Percentiles rank a stretch among this genome's conserved stretches.
Conservation (phyloP, 2,329 filamentous ascomycete genomes). For the Pyricularia sp. region DNA sequence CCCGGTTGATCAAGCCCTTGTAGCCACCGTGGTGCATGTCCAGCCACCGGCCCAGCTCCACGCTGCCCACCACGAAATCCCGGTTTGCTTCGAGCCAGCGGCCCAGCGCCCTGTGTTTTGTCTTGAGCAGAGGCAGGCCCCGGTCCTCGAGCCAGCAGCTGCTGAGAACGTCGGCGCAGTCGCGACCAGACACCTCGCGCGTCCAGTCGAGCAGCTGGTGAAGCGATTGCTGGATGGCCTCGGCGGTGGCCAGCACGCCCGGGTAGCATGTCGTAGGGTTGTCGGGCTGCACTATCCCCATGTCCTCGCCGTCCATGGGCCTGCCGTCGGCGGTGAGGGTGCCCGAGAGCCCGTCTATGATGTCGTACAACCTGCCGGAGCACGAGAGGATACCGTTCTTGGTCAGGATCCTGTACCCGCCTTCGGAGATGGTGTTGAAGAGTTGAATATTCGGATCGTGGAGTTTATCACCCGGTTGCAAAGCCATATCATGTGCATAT, state of each 20-base stretch:
- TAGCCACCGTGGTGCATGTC: background rate
- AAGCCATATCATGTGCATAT: background rate
- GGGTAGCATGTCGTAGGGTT: background rate
- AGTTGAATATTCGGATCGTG: background rate
- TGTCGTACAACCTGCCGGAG: background rate
- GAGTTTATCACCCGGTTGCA: background rate
- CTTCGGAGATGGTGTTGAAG: background rate
- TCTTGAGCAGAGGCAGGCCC: background rate
- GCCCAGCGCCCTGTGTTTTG: background rate
- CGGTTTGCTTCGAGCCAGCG: background rate
- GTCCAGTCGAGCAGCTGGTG: background rate
- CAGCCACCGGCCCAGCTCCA: background rate
- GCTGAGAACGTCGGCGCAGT: slow-evolving; percentile 1
- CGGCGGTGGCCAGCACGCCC: background rate
- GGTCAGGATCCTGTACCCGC: background rate
- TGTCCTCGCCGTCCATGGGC: background rate
- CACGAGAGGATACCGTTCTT: background rate
- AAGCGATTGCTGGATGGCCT: background rate
- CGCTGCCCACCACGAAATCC: background rate
- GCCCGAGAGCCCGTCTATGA: background rate
- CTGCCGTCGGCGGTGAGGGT: background rate
- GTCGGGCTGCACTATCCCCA: background rate
- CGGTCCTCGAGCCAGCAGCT: background rate
- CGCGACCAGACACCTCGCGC: background rate
- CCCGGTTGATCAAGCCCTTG: background rate